Percentiles rank a stretch among this genome's conserved stretches.
These are phyloP conservation scores for Mariannaea elegans DNA, from an alignment of 2,329 filamentous ascomycete genomes.

Conservation along the genomic window DNA sequence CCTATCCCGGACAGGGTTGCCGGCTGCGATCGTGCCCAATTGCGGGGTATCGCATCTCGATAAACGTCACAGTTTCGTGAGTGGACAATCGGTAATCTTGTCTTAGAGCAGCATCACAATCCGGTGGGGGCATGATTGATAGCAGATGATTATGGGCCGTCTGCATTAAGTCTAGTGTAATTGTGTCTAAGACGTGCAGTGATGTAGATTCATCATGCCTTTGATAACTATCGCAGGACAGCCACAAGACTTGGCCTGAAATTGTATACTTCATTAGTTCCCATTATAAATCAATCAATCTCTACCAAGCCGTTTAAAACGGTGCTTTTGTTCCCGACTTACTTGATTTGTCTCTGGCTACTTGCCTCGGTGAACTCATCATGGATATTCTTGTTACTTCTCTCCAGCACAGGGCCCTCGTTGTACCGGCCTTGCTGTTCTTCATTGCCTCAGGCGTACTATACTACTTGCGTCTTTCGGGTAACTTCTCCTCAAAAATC, in stretches of 20 bases:
- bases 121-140: constrained; percentile 1
- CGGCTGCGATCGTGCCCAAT: background rate
- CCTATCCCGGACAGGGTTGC: constrained; percentile 21
- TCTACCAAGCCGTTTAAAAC: background rate
- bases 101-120: constrained; percentile 8
- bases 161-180: background rate
- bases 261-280: background rate
- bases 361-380: background rate
- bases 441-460: constrained; percentile 10
- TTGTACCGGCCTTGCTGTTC: constrained; percentile 14
- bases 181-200: background rate
- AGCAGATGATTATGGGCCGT: background rate
- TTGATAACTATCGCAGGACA: background rate
- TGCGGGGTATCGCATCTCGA: constrained; percentile 20
- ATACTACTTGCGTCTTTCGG: constrained; percentile 9
- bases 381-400: constrained; percentile 9
- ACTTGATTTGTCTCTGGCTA: background rate
- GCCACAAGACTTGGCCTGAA: background rate
- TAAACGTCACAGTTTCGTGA: background rate
- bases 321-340: background rate
- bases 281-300: background rate
- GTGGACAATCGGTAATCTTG: constrained; percentile 13
- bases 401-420: background rate
- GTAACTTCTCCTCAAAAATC: background rate
- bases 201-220: background rate